These are phyloP conservation scores for Cyclotella sp. DNA, from an alignment of 108 stramenopile genomes.

Conservation along the genomic window DNA sequence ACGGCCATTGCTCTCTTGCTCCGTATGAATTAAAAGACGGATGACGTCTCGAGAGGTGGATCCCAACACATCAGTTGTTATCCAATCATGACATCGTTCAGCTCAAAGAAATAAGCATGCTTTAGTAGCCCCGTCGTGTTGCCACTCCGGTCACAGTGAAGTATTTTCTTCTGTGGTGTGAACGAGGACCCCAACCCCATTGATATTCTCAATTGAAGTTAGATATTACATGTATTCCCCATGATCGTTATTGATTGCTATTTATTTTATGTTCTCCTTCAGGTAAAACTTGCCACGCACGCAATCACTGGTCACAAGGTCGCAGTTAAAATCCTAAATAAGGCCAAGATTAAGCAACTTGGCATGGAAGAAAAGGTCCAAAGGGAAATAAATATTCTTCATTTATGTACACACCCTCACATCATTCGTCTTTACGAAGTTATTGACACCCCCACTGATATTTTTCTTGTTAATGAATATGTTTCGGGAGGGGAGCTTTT, in stretches of 20 bases:
- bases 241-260: background rate
- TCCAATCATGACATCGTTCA: too few species aligned
- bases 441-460: slow-evolving; percentile 98
- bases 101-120: too few species aligned
- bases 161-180: too few species aligned
- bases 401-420: slow-evolving; percentile 98
- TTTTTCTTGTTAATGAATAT: slow-evolving; percentile 99
- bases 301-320: slow-evolving; percentile 98
- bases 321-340: slow-evolving; percentile 99
- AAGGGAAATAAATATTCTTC: slow-evolving; percentile 99
- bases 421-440: slow-evolving; percentile 98
- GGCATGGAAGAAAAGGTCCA: slow-evolving; percentile 99
- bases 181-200: too few species aligned
- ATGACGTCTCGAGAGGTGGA: too few species aligned
- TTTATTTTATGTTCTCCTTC: background rate
- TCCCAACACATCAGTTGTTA: too few species aligned
- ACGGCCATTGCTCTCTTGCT: too few species aligned
- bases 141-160: too few species aligned
- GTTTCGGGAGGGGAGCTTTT: slow-evolving; percentile 99
- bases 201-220: too few species aligned
- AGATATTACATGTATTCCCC: too few species aligned
- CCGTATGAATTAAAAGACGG: too few species aligned
- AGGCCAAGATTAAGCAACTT: slow-evolving; percentile 97
- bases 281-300: slow-evolving; percentile 97
- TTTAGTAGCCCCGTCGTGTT: too few species aligned